These are phyloP conservation scores for Polyplosphaeria fusca DNA, from an alignment of 495 filamentous ascomycete genomes.

Conservation along the genomic window DNA sequence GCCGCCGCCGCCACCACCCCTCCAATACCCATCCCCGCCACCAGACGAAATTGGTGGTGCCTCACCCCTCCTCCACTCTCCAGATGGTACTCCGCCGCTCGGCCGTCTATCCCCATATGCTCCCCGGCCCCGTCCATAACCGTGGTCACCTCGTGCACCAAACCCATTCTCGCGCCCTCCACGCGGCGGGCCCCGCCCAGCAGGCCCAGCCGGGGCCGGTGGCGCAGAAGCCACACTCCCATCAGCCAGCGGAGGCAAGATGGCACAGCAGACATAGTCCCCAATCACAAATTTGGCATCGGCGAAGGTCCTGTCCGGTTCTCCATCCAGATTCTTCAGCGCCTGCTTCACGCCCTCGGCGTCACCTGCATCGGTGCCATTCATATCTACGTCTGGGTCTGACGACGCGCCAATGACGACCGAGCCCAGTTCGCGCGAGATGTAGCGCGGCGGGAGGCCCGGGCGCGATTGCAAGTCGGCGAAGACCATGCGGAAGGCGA, in stretches of 20 bases:
- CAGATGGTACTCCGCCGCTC: constrained; percentile 43
- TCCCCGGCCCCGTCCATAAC: constrained; percentile 11
- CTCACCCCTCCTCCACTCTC: constrained; percentile 61
- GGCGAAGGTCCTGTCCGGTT: constrained; percentile 67
- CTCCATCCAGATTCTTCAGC: constrained; percentile 46
- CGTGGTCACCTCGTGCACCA: constrained; percentile 22
- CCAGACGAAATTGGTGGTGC: constrained; percentile 41
- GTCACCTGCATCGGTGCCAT: constrained; percentile 29
- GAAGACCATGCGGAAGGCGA: constrained; percentile 83
- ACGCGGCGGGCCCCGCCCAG: constrained; percentile 2
- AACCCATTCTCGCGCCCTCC: constrained; percentile 24
- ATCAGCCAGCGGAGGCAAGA: constrained; percentile 70
- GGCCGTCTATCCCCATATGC: background rate
- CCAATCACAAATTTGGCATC: constrained; percentile 82
- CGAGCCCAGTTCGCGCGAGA: constrained; percentile 73
- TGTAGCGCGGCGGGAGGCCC: constrained; percentile 49
- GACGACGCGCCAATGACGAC: constrained; percentile 61
- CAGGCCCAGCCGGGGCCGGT: constrained; percentile 38
- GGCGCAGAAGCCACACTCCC: constrained; percentile 65
- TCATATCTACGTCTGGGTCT: constrained; percentile 16
- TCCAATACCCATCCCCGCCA: constrained; percentile 41
- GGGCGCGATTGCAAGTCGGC: constrained; percentile 61
- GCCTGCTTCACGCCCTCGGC: constrained; percentile 10
- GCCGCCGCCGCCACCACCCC: constrained; percentile 31
- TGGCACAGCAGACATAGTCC: constrained; percentile 79